A percentile compares a stretch with the other conserved stretches of the same genome.
These are phyloP conservation scores for grape (Vitis vinifera) DNA, from an alignment of 164 flowering plant species.

Conservation along the genomic window DNA sequence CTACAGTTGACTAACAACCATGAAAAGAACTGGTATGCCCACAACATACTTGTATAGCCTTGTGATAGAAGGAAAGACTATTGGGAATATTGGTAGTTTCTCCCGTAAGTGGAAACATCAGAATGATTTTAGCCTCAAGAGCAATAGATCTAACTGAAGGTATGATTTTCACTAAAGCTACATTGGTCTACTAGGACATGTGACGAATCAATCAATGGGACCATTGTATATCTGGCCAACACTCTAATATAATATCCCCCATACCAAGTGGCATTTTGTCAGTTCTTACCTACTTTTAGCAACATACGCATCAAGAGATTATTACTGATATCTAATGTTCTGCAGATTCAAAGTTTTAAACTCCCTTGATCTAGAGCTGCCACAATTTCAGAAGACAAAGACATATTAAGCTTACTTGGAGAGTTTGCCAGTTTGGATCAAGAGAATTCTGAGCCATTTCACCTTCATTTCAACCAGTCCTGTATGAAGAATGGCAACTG, in stretches of 20 bases:
- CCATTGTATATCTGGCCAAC: conserved; percentile 30
- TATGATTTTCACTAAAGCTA: conserved; percentile 1
- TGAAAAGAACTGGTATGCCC: background rate
- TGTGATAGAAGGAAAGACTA: conserved; percentile 3
- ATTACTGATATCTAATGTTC: conserved; percentile 10
- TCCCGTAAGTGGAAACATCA: conserved; percentile 7
- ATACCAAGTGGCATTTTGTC: conserved; percentile 54
- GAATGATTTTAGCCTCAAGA: background rate
- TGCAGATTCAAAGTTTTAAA: conserved; percentile 7
- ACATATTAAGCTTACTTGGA: conserved; percentile 9
- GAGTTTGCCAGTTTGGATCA: conserved; percentile 3
- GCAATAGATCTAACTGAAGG: background rate
- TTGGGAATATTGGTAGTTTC: conserved; percentile 11
- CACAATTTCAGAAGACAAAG: conserved; percentile 1
- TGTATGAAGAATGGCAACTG: conserved; percentile 45
- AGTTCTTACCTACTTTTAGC: conserved; percentile 32
- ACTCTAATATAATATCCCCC: conserved; percentile 21
- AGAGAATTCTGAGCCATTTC: conserved; percentile 2
- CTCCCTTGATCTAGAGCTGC: background rate
- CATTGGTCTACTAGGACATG: conserved; percentile 10
- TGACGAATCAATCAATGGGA: conserved; percentile 20
- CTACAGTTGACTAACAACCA: background rate
- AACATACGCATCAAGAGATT: conserved; percentile 16
- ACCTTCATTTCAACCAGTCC: conserved; percentile 9
- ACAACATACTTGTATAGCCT: background rate